Evolutionary conservation across 768 basidiomycete genomes (phyloP), one percentile per base, ranked within the genome.

Genomic region (Melanogaster broomeanus): DNA sequence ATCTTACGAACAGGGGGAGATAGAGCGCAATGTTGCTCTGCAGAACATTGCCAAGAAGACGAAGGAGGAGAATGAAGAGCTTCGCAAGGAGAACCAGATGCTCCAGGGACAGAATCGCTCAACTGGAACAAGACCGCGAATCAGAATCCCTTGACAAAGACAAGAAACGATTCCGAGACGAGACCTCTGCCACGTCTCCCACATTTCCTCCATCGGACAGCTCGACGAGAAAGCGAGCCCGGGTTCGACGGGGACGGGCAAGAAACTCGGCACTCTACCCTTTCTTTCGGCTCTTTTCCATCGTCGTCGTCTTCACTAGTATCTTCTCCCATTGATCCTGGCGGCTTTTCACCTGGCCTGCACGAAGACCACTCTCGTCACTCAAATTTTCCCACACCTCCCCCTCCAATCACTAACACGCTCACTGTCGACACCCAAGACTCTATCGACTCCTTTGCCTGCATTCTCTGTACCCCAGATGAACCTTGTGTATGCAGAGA

Each of bases 1-100:
- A 55, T 81, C 82, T 18, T 93, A 92, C 60, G 91, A 94, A 65
- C 88, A 90, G 64, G 92, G 92, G n/a, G 91, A 93, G 65, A 84
- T 92, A 24, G 88, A 93, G 66, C 84, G 90, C 49, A 92, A 88
- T 62, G 82, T 93, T 44, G 88, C 89, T 41, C 74, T 94, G 19
- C 92, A 93, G 69, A 83, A 78, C 47, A 81, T 90, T 48, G 90
- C 89, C 13, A 92, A 91, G 70, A 82, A 84, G 28, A 78, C 90
- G 51, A 93, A 93, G 70, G 90, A 91, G 58, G 92, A 94, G 65
- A 94, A 94, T 57, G 88, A 91, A 46, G 72, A 72, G 15, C 77
- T 93, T 16, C 81, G 82, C 45, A 72, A 74, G 53, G 89, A 93
- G 69, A 93, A 93, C 60, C 56, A 65, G 24, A 60, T 71, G 9